Percentiles rank a stretch among this genome's conserved stretches.
Conservation (phyloP, 805 yeast genomes). For the Maudiozyma serrabonitensis region DNA sequence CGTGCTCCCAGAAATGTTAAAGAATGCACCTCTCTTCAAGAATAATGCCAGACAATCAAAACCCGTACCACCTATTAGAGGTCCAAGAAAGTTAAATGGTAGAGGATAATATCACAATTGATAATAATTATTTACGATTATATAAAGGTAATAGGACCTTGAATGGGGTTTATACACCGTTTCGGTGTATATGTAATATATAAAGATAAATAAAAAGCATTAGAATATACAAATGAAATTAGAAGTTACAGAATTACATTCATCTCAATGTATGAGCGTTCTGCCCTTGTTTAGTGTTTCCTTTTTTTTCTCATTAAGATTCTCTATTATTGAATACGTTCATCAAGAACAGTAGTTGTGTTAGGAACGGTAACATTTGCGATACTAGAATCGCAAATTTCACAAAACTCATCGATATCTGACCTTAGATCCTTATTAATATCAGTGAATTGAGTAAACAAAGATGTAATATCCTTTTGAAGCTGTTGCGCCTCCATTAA, state of each 20-base stretch:
- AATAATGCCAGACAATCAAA: conserved; percentile 41
- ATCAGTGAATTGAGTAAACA: conserved; percentile 13
- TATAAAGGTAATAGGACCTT: not conserved
- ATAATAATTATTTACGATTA: not conserved
- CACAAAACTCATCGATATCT: conserved; percentile 26
- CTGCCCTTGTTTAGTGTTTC: no score
- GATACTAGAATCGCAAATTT: conserved; percentile 8
- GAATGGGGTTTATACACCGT: not conserved
- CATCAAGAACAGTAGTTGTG: no score
- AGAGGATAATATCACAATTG: conserved; percentile 1
- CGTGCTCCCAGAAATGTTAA: conserved; percentile 78
- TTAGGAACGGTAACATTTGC: not conserved
- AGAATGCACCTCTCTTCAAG: conserved; percentile 82
- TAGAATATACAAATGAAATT: not conserved
- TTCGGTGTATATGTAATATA: not conserved
- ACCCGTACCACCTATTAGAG: conserved; percentile 66
- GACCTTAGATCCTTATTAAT: conserved; percentile 17
- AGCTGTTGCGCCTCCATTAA: conserved; percentile 5
- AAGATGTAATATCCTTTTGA: conserved; percentile 19
- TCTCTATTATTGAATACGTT: no score
- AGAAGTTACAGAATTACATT: not conserved
- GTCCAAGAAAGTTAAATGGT: conserved; percentile 35
- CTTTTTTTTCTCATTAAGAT: no score
- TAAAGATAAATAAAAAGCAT: not conserved
- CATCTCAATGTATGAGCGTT: not conserved